These are phyloP conservation scores for Fraxinus xanthoxyloides DNA, from an alignment of 305 asterid species.

Conservation along the genomic window DNA sequence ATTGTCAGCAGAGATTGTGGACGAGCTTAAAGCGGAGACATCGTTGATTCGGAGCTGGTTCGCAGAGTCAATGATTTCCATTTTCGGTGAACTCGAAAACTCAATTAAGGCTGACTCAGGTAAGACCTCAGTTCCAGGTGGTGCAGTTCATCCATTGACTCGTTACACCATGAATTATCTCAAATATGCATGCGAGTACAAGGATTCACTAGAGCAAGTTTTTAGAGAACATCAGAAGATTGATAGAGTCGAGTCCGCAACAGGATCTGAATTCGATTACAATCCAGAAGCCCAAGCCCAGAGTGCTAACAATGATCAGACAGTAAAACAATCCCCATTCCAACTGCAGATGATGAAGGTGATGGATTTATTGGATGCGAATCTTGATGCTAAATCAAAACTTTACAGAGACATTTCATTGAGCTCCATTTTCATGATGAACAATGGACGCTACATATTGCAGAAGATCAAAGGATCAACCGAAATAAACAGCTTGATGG, in stretches of 20 bases:
- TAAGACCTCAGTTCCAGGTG: slow-evolving; percentile 74
- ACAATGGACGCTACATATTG: slow-evolving; percentile 84
- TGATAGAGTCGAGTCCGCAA: slow-evolving; percentile 49
- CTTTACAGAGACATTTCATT: slow-evolving; percentile 65
- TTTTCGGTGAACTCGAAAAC: slow-evolving; percentile 65
- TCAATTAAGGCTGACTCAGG: slow-evolving; percentile 67
- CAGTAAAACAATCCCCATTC: slow-evolving; percentile 39
- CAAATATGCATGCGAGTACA: slow-evolving; percentile 51
- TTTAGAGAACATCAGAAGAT: slow-evolving; percentile 69
- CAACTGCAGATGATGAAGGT: slow-evolving; percentile 50
- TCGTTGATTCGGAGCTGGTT: slow-evolving; percentile 48
- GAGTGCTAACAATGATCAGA: slow-evolving; percentile 1
- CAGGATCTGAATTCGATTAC: slow-evolving; percentile 42
- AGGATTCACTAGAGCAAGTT: slow-evolving; percentile 62
- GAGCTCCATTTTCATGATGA: slow-evolving; percentile 91
- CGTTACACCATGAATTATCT: slow-evolving; percentile 73
- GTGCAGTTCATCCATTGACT: slow-evolving; percentile 89
- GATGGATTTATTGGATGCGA: slow-evolving; percentile 64
- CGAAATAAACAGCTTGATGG: slow-evolving; percentile 55
- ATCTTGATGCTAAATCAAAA: slow-evolving; percentile 72
- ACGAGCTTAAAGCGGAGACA: slow-evolving; percentile 56
- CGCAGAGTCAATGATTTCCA: slow-evolving; percentile 63
- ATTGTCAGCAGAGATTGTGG: slow-evolving; percentile 29
- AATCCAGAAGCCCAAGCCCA: slow-evolving; percentile 18
- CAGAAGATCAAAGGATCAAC: slow-evolving; percentile 64